Conservation (phyloP, 2,329 filamentous ascomycete genomes). For the Diaporthe humulicola region DNA sequence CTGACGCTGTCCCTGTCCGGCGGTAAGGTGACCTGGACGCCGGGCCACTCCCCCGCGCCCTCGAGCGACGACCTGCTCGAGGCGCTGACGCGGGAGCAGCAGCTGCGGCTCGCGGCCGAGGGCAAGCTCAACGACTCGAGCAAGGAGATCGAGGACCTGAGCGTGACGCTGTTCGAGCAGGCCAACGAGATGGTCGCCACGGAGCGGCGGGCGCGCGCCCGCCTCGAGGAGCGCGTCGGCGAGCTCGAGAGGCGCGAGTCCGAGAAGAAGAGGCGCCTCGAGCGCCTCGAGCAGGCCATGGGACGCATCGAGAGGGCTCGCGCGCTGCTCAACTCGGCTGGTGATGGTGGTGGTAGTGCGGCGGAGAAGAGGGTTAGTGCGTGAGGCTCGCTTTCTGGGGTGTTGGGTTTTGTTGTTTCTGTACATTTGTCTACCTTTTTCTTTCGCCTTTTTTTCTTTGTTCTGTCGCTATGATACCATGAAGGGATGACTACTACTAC, state of each 20-base stretch:
- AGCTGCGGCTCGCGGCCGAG: slow-evolving; percentile 77
- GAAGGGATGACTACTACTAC: slow-evolving; percentile 18
- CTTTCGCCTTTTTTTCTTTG: slow-evolving; percentile 1
- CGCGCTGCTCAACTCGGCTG: slow-evolving; percentile 68
- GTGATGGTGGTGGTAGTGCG: slow-evolving; percentile 39
- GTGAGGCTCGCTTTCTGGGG: background rate
- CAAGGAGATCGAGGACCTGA: slow-evolving; percentile 83
- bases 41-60: slow-evolving; percentile 40
- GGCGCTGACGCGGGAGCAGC: slow-evolving; percentile 76
- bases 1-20: slow-evolving; percentile 36
- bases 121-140: slow-evolving; percentile 75
- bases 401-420: background rate
- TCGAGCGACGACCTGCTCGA: slow-evolving; percentile 67
- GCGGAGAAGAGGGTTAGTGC: slow-evolving; percentile 28
- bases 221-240: slow-evolving; percentile 77
- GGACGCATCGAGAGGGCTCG: slow-evolving; percentile 79
- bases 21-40: slow-evolving; percentile 35
- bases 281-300: slow-evolving; percentile 79
- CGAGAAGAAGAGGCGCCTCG: slow-evolving; percentile 78
- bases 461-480: slow-evolving; percentile 23
- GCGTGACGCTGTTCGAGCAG: slow-evolving; percentile 81
- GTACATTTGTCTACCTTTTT: background rate
- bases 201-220: slow-evolving; percentile 78
- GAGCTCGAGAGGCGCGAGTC: slow-evolving; percentile 77
- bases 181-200: slow-evolving; percentile 90